Conservation (phyloP, 2,329 filamentous ascomycete genomes). For the Xylaria sp. region DNA sequence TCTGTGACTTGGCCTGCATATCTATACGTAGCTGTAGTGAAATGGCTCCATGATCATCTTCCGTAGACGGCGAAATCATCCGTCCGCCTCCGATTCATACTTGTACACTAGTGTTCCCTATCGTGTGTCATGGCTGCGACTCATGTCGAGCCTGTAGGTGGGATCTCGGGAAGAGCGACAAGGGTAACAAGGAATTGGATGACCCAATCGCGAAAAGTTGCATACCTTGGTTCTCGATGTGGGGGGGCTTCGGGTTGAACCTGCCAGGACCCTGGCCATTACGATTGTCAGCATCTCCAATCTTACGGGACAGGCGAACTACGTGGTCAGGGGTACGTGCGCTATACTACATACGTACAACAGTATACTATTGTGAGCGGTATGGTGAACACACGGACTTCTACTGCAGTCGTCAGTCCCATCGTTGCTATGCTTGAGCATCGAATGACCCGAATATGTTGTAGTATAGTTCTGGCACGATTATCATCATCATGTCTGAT, state of each 20-base stretch:
- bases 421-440: not conserved
- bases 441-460: not conserved
- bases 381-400: not conserved
- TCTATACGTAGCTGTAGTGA: not conserved
- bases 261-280: not conserved
- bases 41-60: not conserved
- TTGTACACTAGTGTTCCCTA: not conserved
- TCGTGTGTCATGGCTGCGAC: not conserved
- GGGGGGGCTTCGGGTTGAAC: not conserved
- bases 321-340: not conserved
- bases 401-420: not conserved
- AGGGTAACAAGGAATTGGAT: not conserved
- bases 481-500: not conserved
- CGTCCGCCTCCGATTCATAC: not conserved
- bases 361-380: not conserved
- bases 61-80: not conserved
- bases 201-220: conserved; percentile 7
- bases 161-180: not conserved
- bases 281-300: not conserved
- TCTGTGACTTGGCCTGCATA: not conserved
- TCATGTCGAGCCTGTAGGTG: not conserved
- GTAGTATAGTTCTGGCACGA: not conserved
- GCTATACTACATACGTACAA: not conserved
- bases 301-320: not conserved
- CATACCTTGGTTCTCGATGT: not conserved